Base-by-base conservation (phyloP, 2,329 filamentous ascomycete species). In the Penicillium sp. region DNA sequence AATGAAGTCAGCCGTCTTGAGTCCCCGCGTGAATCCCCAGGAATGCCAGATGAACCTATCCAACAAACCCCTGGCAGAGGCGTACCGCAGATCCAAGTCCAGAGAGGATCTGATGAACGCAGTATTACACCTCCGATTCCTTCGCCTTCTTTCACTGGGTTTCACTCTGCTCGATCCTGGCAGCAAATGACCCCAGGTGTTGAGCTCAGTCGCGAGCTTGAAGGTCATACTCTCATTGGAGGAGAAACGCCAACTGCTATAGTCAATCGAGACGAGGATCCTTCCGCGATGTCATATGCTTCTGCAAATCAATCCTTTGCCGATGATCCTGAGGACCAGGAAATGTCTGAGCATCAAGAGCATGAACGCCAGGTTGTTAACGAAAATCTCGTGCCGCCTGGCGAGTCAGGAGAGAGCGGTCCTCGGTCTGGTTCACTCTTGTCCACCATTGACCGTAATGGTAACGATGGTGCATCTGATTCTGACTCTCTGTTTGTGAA, bases 81-180 rank as follows among this genome's bases (percentile, higher is more conserved):
- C 7, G 33, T 58, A 12, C 49, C 53, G 6, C 56, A 49, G 17
- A 52, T 57, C 5, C 60, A 55, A 36, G 56, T 52, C 17, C 54
- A 58, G 21, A 55, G 57, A 25, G 54, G 49, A 33, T 57, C 64
- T 27, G 55, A 61, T 43, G 53, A 61, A 17, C 54, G 57, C 15
- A 64, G 62, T 27, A 52, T 62, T 10, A 62, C 55, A 8, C 58
- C 61, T 27, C 54, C 52, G 1, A 59, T 67, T 2, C 62, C 64
- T 10, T 67, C 65, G 1, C 65, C 65, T 39, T 55, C 57, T 21
- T 67, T 67, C 42, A 65, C 58, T 17, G 65, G 65, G 0, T 67
- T 67, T 29, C 61, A 66, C 53, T 66, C 64, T 15, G 62, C 62
- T 21, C 56, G 50, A 31, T 67, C 65, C 15, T 63, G 62, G n/a